Evolutionary conservation across 1,284 basidiomycete genomes (phyloP).

Genomic region (Trichosporon ovoides): DNA sequence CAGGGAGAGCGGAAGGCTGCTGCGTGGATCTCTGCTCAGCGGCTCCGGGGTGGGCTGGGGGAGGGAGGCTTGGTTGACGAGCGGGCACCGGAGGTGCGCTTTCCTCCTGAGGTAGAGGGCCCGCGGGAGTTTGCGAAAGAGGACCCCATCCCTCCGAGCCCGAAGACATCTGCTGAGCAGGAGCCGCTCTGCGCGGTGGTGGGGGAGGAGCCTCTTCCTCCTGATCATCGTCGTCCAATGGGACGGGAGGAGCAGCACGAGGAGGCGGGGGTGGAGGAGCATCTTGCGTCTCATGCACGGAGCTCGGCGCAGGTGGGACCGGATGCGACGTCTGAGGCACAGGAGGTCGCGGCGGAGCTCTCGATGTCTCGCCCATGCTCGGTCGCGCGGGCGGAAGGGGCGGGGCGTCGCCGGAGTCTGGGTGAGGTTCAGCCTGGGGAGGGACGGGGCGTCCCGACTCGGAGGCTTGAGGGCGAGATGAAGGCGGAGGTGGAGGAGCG

Average conservation of each 20-base stretch:
- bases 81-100: background rate
- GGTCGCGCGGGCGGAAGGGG: background rate
- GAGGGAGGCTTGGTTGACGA: background rate
- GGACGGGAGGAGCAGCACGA: background rate
- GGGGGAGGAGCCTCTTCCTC: conserved; percentile 17
- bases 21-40: background rate
- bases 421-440: background rate
- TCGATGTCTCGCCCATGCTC: background rate
- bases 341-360: background rate
- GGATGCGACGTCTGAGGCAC: background rate
- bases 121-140: background rate
- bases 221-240: background rate
- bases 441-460: background rate
- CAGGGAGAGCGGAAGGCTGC: background rate
- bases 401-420: background rate
- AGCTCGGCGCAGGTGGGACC: background rate
- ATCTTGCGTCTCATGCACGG: background rate
- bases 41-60: background rate
- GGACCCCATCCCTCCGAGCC: background rate
- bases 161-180: background rate
- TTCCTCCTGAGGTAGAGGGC: background rate
- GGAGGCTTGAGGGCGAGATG: background rate
- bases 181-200: conserved; percentile 23
- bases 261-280: background rate
- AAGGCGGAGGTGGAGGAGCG: conserved; percentile 7